phyloP scores from a whole-genome alignment of 2,329 filamentous ascomycete species.

The Achaetomium macrosporum region DNA sequence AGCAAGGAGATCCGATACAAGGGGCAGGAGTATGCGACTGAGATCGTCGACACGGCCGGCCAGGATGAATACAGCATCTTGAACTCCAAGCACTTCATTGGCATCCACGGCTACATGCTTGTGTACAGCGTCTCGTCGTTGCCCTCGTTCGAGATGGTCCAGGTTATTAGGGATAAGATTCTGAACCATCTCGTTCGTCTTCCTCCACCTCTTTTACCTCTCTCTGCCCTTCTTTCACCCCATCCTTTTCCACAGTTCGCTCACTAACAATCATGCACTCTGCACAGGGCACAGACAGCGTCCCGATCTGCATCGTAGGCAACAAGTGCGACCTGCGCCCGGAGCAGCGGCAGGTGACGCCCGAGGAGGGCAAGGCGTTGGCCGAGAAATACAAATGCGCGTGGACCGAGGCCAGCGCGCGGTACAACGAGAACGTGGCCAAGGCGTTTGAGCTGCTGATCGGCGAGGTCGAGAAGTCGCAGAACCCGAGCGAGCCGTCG shows the following conservation, averaged over 20 bases:
- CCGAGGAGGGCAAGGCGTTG: conserved; percentile 78
- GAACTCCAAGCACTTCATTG: conserved; percentile 98
- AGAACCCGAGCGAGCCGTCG: conserved; percentile 80
- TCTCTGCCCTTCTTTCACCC: not conserved
- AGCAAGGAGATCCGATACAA: conserved; percentile 92
- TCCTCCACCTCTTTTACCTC: not conserved
- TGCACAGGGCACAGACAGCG: conserved; percentile 75
- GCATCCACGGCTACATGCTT: conserved; percentile 97
- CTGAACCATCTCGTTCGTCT: conserved; percentile 79
- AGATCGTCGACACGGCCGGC: conserved; percentile 97
- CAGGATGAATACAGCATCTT: conserved; percentile 99
- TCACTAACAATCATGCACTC: not conserved
- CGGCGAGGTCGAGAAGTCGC: conserved; percentile 86
- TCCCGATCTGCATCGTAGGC: conserved; percentile 89
- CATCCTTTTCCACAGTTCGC: not conserved
- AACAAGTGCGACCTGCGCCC: conserved; percentile 94
- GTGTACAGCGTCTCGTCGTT: conserved; percentile 95
- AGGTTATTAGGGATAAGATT: conserved; percentile 94
- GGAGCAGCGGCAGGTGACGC: conserved; percentile 84
- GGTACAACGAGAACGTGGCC: conserved; percentile 88
- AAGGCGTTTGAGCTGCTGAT: conserved; percentile 94
- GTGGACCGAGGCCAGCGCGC: conserved; percentile 90
- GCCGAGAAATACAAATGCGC: conserved; percentile 85
- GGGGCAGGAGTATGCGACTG: conserved; percentile 86
- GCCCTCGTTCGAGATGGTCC: conserved; percentile 95